Evolutionary conservation across 1,284 basidiomycete genomes (phyloP).

Genomic region (Ganoderma boninense): DNA sequence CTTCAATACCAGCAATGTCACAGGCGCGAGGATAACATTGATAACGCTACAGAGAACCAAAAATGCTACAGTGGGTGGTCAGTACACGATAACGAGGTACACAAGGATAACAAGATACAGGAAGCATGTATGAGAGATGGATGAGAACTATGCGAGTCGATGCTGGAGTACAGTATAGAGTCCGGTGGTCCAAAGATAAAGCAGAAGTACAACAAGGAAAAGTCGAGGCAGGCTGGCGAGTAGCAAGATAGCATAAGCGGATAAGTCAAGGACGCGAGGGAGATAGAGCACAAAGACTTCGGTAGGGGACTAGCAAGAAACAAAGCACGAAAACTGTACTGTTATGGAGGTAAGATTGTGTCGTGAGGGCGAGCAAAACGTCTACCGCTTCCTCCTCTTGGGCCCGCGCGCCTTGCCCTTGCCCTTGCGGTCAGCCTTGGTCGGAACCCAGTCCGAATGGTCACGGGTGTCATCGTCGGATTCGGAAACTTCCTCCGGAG

Average conservation of each 20-base stretch:
- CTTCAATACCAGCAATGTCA: no score
- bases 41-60: background rate
- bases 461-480: background rate
- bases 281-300: background rate
- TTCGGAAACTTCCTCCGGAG: background rate
- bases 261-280: background rate
- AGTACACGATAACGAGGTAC: background rate
- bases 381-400: background rate
- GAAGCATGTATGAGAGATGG: background rate
- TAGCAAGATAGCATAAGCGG: background rate
- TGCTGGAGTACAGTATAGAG: background rate
- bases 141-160: background rate
- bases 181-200: background rate
- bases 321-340: background rate
- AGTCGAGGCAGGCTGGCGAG: no score
- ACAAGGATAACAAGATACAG: background rate
- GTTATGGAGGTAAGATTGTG: background rate
- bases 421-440: background rate
- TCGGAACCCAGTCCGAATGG: background rate
- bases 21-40: background rate
- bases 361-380: background rate
- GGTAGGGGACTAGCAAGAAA: background rate
- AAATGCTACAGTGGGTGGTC: background rate
- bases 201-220: background rate
- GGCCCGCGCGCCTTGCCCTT: background rate